phyloP scores from a whole-genome alignment of 2,329 filamentous ascomycete genomes.

The Parastagonospora nodorum region DNA sequence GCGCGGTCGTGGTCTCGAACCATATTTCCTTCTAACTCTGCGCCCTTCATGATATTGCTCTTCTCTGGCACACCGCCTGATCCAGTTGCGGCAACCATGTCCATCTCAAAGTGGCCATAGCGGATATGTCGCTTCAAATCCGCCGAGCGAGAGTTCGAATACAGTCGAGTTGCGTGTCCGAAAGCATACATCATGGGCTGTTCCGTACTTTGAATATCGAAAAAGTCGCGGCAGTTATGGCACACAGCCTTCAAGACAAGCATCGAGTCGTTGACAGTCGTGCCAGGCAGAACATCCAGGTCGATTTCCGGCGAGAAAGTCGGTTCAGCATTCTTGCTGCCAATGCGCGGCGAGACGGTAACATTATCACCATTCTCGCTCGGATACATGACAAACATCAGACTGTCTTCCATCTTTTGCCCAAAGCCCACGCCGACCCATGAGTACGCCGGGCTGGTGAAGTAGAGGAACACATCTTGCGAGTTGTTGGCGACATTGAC shows the following conservation, averaged over 20 bases:
- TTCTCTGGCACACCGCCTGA: constrained; percentile 41
- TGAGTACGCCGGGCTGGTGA: constrained; percentile 44
- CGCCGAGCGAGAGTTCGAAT: constrained; percentile 38
- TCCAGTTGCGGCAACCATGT: constrained; percentile 47
- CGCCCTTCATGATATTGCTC: constrained; percentile 22
- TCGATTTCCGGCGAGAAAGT: constrained; percentile 31
- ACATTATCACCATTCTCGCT: constrained; percentile 42
- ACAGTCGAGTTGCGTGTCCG: constrained; percentile 35
- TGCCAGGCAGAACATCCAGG: constrained; percentile 37
- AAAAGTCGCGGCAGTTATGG: constrained; percentile 46
- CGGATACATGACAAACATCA: constrained; percentile 54
- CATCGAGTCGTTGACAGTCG: constrained; percentile 41
- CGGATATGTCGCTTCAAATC: constrained; percentile 44
- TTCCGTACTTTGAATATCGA: constrained; percentile 36
- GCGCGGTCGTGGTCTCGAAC: constrained; percentile 33
- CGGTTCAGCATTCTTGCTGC: constrained; percentile 44
- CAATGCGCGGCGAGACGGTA: constrained; percentile 45
- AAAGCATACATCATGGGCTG: constrained; percentile 53
- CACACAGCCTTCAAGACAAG: constrained; percentile 48
- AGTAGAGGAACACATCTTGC: constrained; percentile 42
- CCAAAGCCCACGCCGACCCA: constrained; percentile 55
- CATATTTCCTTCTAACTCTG: constrained; percentile 27
- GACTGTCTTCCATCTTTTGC: constrained; percentile 47
- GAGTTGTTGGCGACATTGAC: constrained; percentile 40
- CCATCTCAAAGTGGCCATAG: constrained; percentile 50